Conservation (phyloP, 352 stramenopile genomes). For the Aphanomyces cochlioides region DNA sequence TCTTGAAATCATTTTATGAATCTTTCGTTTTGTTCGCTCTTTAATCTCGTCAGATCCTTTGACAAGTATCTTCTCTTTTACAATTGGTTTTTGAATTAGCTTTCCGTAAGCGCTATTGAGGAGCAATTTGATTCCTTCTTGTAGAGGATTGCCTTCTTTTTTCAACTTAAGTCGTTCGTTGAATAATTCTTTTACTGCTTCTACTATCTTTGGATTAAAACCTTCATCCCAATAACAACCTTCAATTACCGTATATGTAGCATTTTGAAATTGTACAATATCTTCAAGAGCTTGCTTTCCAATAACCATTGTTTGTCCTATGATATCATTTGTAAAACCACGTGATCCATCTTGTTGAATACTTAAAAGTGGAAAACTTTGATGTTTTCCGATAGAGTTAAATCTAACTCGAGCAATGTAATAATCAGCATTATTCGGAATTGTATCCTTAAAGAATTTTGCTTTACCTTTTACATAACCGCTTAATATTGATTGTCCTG, state of each 20-base stretch:
- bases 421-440: slow-evolving; percentile 30
- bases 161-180: slow-evolving; percentile 26
- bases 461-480: slow-evolving; percentile 27
- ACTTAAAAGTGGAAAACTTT: slow-evolving; percentile 22
- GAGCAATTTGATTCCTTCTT: slow-evolving; percentile 30
- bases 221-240: slow-evolving; percentile 31
- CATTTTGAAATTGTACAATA: slow-evolving; percentile 27
- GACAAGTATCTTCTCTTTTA: slow-evolving; percentile 30
- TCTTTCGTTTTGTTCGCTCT: slow-evolving; percentile 23
- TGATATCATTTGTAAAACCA: slow-evolving; percentile 30
- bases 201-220: slow-evolving; percentile 30
- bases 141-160: slow-evolving; percentile 26
- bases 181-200: slow-evolving; percentile 24
- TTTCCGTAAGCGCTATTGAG: slow-evolving; percentile 31
- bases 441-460: slow-evolving; percentile 24
- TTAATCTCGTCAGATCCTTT: slow-evolving; percentile 27
- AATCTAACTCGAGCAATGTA: slow-evolving; percentile 25
- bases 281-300: slow-evolving; percentile 32
- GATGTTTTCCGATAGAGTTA: slow-evolving; percentile 24
- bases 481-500: slow-evolving; percentile 11
- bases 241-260: slow-evolving; percentile 28
- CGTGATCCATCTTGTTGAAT: slow-evolving; percentile 20
- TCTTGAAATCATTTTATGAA: slow-evolving; percentile 30
- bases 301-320: slow-evolving; percentile 14
- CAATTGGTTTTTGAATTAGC: slow-evolving; percentile 29